Percentiles rank a stretch among this genome's conserved stretches.
Evolutionary conservation across 2,329 filamentous ascomycete species (phyloP).

Genomic region (Penicillium occitanis): DNA sequence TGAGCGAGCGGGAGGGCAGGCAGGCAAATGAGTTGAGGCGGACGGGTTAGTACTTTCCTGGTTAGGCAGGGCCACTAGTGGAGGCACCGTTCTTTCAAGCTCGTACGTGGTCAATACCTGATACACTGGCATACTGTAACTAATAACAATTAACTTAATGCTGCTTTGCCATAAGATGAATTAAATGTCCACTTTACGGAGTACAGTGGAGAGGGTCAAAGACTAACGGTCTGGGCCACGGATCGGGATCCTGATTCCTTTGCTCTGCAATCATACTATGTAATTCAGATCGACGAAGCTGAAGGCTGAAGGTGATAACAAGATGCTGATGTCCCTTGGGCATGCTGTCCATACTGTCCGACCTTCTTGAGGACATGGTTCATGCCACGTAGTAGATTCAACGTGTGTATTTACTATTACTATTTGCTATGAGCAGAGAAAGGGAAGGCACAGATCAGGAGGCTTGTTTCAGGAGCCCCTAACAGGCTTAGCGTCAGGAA

Average conservation of each 20-base stretch:
- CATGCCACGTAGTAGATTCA: neutral
- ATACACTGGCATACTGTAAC: neutral
- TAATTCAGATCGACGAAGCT: neutral
- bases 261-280: neutral
- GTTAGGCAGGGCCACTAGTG: conserved; percentile 1
- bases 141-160: too few species aligned
- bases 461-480: conserved; percentile 12
- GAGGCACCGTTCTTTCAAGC: neutral
- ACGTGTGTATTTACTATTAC: neutral
- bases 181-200: neutral
- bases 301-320: neutral
- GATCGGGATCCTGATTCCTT: neutral
- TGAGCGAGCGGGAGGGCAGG: neutral
- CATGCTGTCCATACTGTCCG: neutral
- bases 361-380: neutral
- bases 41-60: conserved; percentile 5
- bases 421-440: neutral
- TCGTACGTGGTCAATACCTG: neutral
- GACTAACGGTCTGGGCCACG: neutral
- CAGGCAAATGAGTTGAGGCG: conserved; percentile 5
- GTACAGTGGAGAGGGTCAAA: neutral
- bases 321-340: neutral
- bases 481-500: conserved; percentile 20
- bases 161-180: neutral
- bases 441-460: neutral